A percentile compares a stretch with the other conserved stretches of the same genome.
Evolutionary conservation across 768 basidiomycete species (phyloP).

Genomic region (Pleurotus pulmonarius): DNA sequence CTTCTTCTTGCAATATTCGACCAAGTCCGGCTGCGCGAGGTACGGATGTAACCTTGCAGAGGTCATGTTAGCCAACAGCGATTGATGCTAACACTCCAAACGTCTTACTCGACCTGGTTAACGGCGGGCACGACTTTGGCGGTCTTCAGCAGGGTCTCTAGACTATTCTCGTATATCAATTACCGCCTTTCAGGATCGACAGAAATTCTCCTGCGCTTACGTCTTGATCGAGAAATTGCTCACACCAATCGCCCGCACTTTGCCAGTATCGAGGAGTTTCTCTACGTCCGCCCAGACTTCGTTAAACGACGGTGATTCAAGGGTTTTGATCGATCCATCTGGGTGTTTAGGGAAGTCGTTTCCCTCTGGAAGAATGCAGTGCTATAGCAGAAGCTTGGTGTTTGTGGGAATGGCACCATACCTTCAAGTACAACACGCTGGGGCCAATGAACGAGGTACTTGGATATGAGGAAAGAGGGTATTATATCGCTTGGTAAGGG

Average conservation of each 20-base stretch:
- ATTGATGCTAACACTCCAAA: too few relatives aligned
- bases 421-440: constrained; percentile 30
- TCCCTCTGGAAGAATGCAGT: constrained; percentile 4
- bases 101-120: constrained; percentile 47
- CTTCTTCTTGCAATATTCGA: constrained; percentile 43
- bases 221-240: constrained; percentile 60
- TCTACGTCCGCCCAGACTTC: constrained; percentile 51
- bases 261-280: constrained; percentile 40
- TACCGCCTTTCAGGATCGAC: neutral
- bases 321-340: constrained; percentile 29
- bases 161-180: constrained; percentile 20
- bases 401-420: constrained; percentile 7
- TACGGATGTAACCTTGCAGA: constrained; percentile 53
- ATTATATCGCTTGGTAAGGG: neutral
- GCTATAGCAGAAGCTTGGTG: too few relatives aligned
- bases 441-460: constrained; percentile 54
- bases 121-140: constrained; percentile 42
- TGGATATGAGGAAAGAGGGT: neutral
- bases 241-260: constrained; percentile 50
- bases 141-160: constrained; percentile 34
- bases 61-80: too few relatives aligned
- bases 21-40: constrained; percentile 42
- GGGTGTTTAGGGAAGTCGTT: constrained; percentile 20
- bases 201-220: constrained; percentile 21
- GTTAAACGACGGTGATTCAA: constrained; percentile 28